Evolutionary conservation across 2,329 filamentous ascomycete species (phyloP).

Genomic region (Chaetomiaceae sp.): DNA sequence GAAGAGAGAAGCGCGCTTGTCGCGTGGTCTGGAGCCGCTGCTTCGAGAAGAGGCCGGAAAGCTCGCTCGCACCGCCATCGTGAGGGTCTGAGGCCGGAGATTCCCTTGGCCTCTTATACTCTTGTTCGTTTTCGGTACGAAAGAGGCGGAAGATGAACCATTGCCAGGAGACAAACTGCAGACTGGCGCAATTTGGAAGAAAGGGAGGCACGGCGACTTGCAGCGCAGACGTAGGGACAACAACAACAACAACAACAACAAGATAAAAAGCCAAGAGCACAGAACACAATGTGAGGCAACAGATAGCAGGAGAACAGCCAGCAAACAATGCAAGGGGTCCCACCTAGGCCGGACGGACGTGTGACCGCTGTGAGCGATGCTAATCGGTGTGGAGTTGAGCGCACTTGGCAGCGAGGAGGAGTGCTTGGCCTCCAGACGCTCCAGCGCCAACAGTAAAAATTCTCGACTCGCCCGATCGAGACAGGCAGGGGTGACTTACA

Average conservation of each 20-base stretch:
- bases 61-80: not conserved
- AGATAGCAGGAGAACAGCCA: not conserved
- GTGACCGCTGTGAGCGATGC: not conserved
- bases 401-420: too few relatives aligned
- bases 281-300: not conserved
- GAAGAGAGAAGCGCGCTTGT: conserved; percentile 8
- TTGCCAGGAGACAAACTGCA: not conserved
- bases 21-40: not conserved
- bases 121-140: too few relatives aligned
- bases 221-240: too few relatives aligned
- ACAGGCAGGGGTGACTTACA: not conserved
- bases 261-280: not conserved
- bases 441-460: too few relatives aligned
- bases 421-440: too few relatives aligned
- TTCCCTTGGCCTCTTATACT: too few relatives aligned
- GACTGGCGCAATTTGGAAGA: not conserved
- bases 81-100: not conserved
- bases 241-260: too few relatives aligned
- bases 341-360: not conserved
- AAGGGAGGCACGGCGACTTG: not conserved
- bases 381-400: too few relatives aligned
- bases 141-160: too few relatives aligned
- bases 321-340: conserved; percentile 6
- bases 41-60: not conserved
- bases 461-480: not conserved